Evolutionary conservation across 257 asterid species (phyloP).

Genomic region (Lycium barbarum): DNA sequence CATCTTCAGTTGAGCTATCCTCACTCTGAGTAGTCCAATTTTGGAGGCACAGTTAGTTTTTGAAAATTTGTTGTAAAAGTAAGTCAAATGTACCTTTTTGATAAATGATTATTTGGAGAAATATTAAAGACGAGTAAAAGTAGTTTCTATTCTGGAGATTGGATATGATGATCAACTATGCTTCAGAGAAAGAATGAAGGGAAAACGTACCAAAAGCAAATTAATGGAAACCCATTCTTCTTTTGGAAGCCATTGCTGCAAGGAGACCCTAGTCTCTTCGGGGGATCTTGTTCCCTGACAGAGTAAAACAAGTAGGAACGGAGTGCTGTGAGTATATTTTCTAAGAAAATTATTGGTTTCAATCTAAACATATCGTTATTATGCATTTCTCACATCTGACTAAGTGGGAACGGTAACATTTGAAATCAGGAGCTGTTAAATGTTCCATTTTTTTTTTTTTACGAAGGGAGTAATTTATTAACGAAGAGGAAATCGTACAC

Average conservation of each 20-base stretch:
- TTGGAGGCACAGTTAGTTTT: not conserved
- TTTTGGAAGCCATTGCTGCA: slow-evolving; percentile 97
- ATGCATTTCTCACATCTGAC: not conserved
- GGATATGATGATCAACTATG: not conserved
- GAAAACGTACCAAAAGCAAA: slow-evolving; percentile 79
- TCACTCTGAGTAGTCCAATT: not conserved
- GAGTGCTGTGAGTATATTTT: not conserved
- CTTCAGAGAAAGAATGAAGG: not conserved
- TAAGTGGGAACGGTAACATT: not conserved
- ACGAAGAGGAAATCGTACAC: not conserved
- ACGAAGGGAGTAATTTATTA: not conserved
- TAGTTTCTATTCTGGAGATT: not conserved
- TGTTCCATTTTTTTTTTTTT: not conserved
- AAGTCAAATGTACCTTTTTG: not conserved
- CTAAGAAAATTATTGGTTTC: not conserved
- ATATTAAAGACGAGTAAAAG: not conserved
- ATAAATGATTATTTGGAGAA: not conserved
- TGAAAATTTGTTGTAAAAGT: not conserved
- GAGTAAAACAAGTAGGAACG: not conserved
- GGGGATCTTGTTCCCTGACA: slow-evolving; percentile 78
- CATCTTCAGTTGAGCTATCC: not conserved
- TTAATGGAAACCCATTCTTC: slow-evolving; percentile 97
- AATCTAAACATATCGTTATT: not conserved
- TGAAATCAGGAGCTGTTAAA: not conserved
- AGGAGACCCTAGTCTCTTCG: slow-evolving; percentile 81